Evolutionary conservation across 1,284 basidiomycete genomes (phyloP).

Genomic region (Puccinia horiana): DNA sequence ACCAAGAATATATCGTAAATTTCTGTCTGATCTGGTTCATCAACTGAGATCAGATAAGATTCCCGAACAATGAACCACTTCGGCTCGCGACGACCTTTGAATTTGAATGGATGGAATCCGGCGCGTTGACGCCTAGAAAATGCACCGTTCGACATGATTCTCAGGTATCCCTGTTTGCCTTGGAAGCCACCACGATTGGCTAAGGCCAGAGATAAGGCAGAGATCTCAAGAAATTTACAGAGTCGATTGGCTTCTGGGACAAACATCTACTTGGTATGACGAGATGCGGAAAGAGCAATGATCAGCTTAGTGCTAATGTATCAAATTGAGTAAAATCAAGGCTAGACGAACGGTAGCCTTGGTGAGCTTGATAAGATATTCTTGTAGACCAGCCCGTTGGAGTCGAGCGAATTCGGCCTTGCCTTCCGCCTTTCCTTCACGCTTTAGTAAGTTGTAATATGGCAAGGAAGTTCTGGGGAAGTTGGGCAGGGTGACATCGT

Average conservation of each 20-base stretch:
- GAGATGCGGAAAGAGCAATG: too few relatives aligned
- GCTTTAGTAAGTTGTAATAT: constrained; percentile 73
- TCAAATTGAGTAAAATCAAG: neutral
- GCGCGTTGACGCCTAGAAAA: constrained; percentile 57
- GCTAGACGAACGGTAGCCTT: constrained; percentile 70
- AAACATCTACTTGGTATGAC: constrained; percentile 73
- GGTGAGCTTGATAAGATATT: constrained; percentile 84
- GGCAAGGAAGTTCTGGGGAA: constrained; percentile 85
- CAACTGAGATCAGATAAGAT: constrained; percentile 82
- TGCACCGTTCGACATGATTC: constrained; percentile 61
- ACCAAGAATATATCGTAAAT: constrained; percentile 93
- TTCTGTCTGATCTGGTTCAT: constrained; percentile 78
- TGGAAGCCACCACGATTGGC: constrained; percentile 77
- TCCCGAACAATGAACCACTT: constrained; percentile 94
- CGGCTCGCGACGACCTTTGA: constrained; percentile 71
- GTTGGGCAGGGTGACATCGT: constrained; percentile 79
- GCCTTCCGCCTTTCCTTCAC: constrained; percentile 52
- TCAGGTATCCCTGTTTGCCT: constrained; percentile 84
- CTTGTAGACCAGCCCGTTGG: constrained; percentile 79
- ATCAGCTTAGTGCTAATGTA: neutral
- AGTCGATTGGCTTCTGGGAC: constrained; percentile 89
- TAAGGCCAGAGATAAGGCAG: constrained; percentile 78
- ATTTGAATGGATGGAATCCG: constrained; percentile 62
- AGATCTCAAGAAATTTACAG: constrained; percentile 91
- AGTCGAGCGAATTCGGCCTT: constrained; percentile 73